Evolutionary conservation across 2,329 filamentous ascomycete genomes (phyloP), one percentile per base, ranked within the genome.

Genomic region (Neobulgaria alba): DNA sequence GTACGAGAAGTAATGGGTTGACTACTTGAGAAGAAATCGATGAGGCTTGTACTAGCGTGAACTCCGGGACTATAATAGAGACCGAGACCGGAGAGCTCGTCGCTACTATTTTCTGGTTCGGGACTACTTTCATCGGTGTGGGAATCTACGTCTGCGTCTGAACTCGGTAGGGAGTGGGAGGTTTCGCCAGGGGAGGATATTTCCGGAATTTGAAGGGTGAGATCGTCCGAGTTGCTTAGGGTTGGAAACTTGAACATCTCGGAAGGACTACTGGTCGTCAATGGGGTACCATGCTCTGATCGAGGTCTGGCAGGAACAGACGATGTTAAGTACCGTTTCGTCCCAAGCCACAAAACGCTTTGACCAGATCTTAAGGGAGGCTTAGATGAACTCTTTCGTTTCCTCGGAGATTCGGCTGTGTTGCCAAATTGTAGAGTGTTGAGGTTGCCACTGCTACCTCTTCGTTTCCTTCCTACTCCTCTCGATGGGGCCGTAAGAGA

Each of bases 61-160:
- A 16, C 36, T 19, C 9, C 43, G 21, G 30, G 32, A 10, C 29
- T 14, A 20, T 41, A 39, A 26, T 46, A 45, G 4, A 50, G 15
- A 3, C 46, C 47, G 3, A 50, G 10, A 3, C 43, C 44, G 10
- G 38, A 39, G 17, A 47, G 32, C 14, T 31, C 36, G 12, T 44
- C 42, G n/a, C n/a, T n/a, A 10, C 29, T 35, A 3, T 34, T 10
- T 9, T 54, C 51, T 3, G 35, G 39, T 33, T 58, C 56, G 2
- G 53, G 47, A 38, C 42, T 54, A 17, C 52, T 57, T 21, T 54
- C 55, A 40, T 59, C 55, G 4, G 55, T 57, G 29, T 51, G 52
- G 4, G 56, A 55, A 41, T 58, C 55, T 14, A 55, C 39, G 26
- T 58, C 54, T 17, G 49, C 55, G 21, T 58, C 55, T 14, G 55